Evolutionary conservation across 768 basidiomycete species (phyloP).

Genomic region (Russula emetica): DNA sequence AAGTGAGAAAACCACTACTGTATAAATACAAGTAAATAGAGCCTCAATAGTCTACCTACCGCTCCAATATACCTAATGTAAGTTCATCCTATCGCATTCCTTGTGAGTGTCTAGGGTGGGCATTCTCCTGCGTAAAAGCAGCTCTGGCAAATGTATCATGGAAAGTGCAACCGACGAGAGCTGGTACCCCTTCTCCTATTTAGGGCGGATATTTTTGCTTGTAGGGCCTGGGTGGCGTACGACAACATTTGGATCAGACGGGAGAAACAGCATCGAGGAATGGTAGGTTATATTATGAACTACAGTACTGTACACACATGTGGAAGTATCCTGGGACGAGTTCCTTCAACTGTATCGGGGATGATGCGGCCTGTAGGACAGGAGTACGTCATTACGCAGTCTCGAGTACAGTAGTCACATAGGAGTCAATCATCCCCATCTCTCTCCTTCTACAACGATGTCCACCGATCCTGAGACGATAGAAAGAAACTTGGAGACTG

Average conservation of each 20-base stretch:
- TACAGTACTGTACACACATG: not conserved
- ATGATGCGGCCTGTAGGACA: not conserved
- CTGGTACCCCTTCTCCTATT: too few species aligned
- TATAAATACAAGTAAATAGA: not conserved
- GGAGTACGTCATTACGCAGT: not conserved
- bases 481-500: conserved; percentile 23
- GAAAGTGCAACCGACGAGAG: too few species aligned
- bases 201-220: too few species aligned
- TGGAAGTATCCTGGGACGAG: not conserved
- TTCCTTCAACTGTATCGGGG: not conserved
- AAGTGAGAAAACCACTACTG: not conserved
- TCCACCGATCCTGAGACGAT: not conserved
- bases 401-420: not conserved
- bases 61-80: too few species aligned
- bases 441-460: conserved; percentile 4
- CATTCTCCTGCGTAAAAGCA: too few species aligned
- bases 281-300: not conserved
- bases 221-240: not conserved
- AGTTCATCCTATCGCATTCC: too few species aligned
- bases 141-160: too few species aligned
- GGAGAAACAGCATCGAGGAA: not conserved
- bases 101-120: too few species aligned
- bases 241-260: not conserved
- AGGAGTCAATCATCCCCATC: not conserved
- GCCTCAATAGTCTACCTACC: too few species aligned